These are phyloP conservation scores for Sanghuangporus sanghuang DNA, from an alignment of 1,284 basidiomycete species.

Conservation along the genomic window DNA sequence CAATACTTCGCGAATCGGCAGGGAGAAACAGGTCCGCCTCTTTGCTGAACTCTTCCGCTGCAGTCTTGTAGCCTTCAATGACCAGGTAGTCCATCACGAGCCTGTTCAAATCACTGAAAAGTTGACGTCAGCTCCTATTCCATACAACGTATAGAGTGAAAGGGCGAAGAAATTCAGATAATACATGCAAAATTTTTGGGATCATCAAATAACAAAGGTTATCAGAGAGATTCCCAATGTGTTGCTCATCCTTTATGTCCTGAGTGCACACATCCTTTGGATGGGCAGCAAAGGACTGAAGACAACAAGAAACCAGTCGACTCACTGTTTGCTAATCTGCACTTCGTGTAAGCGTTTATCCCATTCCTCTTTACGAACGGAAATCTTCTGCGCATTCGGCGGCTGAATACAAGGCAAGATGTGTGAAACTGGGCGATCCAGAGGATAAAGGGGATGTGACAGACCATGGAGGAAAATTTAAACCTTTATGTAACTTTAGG, in stretches of 20 bases:
- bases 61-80: constrained; percentile 94
- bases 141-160: constrained; percentile 8
- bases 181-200: constrained; percentile 64
- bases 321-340: constrained; percentile 73
- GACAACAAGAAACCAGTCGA: constrained; percentile 21
- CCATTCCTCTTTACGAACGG: constrained; percentile 71
- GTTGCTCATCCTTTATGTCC: constrained; percentile 51
- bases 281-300: background rate
- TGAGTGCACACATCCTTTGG: background rate
- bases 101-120: constrained; percentile 81
- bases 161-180: constrained; percentile 59
- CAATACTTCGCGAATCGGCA: constrained; percentile 88
- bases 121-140: constrained; percentile 18
- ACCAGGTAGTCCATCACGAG: constrained; percentile 99
- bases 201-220: constrained; percentile 48
- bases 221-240: constrained; percentile 89
- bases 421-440: background rate
- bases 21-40: constrained; percentile 77
- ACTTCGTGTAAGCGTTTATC: constrained; percentile 70
- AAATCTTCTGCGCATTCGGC: constrained; percentile 36
- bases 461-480: constrained; percentile 29
- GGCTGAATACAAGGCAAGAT: constrained; percentile 11
- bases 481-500: constrained; percentile 25
- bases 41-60: constrained; percentile 89
- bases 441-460: constrained; percentile 18